These are phyloP conservation scores for bread wheat (Triticum aestivum) DNA, from an alignment of 176 grass and related monocot species.

Conservation along the genomic window IWGSC_CS_RefSeq_v2.1 NC_057799.1:158226504-158227003, in stretches of 20 bases:
- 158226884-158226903: constrained; percentile 91
- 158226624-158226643: constrained; percentile 81
- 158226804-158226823: constrained; percentile 63
- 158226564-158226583: constrained; percentile 89
- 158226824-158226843: constrained; percentile 87
- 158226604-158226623: constrained; percentile 82
- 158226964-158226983: constrained; percentile 86
- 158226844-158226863: constrained; percentile 89
- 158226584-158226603: constrained; percentile 73
- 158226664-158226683: constrained; percentile 87
- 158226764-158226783: constrained; percentile 90
- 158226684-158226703: constrained; percentile 87
- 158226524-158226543: constrained; percentile 94
- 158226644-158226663: constrained; percentile 91
- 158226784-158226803: constrained; percentile 78
- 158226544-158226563: constrained; percentile 87
- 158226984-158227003: constrained; percentile 70
- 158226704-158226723: constrained; percentile 75
- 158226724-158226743: constrained; percentile 66
- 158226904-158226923: constrained; percentile 61
- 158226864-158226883: constrained; percentile 75
- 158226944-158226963: constrained; percentile 78
- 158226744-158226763: constrained; percentile 79
- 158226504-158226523: constrained; percentile 95
- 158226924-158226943: constrained; percentile 78